phyloP scores from a whole-genome alignment of 257 asterid species.

The Verbena officinalis region DNA sequence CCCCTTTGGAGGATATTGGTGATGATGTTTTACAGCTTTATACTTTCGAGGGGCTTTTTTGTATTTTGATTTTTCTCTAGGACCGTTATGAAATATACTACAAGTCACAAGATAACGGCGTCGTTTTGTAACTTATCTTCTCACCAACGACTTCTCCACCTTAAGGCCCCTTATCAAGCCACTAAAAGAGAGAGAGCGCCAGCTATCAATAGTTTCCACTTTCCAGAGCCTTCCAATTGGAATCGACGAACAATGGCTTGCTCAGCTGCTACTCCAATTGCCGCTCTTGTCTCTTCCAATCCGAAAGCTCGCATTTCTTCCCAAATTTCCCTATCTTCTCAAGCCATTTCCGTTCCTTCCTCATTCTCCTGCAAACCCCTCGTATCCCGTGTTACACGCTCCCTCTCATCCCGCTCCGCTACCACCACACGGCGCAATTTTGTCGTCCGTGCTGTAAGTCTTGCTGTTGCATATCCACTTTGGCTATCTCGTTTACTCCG shows the following conservation, averaged over 20 bases:
- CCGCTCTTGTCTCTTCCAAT: slow-evolving; percentile 52
- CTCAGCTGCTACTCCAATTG: slow-evolving; percentile 57
- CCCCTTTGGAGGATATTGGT: slow-evolving; percentile 28
- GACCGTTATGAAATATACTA: too few relatives aligned
- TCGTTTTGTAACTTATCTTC: slow-evolving; percentile 11
- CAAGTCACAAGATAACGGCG: not conserved
- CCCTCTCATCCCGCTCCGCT: slow-evolving; percentile 42
- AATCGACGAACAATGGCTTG: slow-evolving; percentile 51
- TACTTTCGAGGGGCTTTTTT: too few relatives aligned
- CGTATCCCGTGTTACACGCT: slow-evolving; percentile 41
- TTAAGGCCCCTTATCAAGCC: not conserved
- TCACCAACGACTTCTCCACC: slow-evolving; percentile 10
- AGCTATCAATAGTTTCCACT: not conserved
- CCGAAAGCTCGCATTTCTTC: slow-evolving; percentile 54
- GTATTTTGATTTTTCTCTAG: too few relatives aligned
- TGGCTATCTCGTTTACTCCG: not conserved
- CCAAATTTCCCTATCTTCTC: slow-evolving; percentile 37
- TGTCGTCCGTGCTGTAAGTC: slow-evolving; percentile 71
- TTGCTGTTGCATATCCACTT: not conserved
- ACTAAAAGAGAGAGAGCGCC: not conserved
- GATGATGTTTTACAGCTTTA: not conserved
- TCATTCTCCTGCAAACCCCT: slow-evolving; percentile 54
- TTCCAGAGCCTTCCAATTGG: slow-evolving; percentile 6
- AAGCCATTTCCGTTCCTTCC: slow-evolving; percentile 45
- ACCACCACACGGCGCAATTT: slow-evolving; percentile 38